A percentile compares a stretch with the other conserved stretches of the same genome.
phyloP scores from a whole-genome alignment of 2,329 filamentous ascomycete genomes.

The Exophiala sp. region DNA sequence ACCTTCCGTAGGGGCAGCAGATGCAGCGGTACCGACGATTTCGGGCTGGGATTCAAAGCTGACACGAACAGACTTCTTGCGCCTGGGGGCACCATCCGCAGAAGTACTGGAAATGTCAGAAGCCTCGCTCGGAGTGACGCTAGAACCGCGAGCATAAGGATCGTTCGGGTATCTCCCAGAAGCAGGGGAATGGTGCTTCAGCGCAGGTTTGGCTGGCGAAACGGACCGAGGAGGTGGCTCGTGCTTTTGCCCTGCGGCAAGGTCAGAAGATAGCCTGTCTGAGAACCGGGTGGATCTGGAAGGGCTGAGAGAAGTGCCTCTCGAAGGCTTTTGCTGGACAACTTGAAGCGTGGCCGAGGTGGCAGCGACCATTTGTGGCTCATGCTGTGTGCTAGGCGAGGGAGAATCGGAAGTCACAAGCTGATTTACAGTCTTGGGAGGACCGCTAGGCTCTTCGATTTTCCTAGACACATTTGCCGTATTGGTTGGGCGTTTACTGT shows the following conservation, averaged over 20 bases:
- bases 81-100: constrained; percentile 40
- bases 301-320: constrained; percentile 46
- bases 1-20: constrained; percentile 33
- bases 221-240: constrained; percentile 54
- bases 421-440: constrained; percentile 7
- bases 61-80: constrained; percentile 52
- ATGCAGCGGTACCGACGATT: constrained; percentile 42
- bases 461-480: constrained; percentile 29
- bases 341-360: constrained; percentile 12
- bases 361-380: constrained; percentile 4
- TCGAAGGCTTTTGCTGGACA: constrained; percentile 3
- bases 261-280: constrained; percentile 44
- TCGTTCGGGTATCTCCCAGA: constrained; percentile 3
- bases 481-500: constrained; percentile 14
- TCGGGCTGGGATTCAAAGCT: constrained; percentile 63
- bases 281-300: constrained; percentile 55
- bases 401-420: constrained; percentile 2
- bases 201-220: constrained; percentile 57
- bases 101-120: constrained; percentile 51
- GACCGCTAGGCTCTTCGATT: constrained; percentile 19
- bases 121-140: constrained; percentile 45
- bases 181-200: constrained; percentile 47
- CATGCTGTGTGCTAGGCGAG: not conserved
- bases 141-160: constrained; percentile 20
- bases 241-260: constrained; percentile 46